These are phyloP conservation scores for Avena eriantha DNA, from an alignment of 176 grass and related monocot species.

Conservation along the genomic window DNA sequence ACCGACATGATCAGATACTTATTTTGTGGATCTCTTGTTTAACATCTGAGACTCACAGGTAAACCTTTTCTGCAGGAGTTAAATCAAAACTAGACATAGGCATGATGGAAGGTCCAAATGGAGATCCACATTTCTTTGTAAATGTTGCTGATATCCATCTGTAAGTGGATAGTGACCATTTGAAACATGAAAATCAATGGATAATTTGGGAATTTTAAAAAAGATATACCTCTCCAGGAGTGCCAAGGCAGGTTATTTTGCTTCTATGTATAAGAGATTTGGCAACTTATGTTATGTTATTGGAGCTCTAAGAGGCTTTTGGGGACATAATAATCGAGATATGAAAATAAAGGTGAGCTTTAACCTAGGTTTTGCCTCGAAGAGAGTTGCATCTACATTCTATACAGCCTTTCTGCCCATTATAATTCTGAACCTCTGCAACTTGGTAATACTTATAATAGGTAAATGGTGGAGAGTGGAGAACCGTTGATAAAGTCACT, in stretches of 20 bases:
- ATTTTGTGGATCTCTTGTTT: neutral
- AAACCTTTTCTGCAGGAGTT: constrained; percentile 56
- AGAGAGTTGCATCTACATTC: constrained; percentile 16
- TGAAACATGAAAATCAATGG: constrained; percentile 23
- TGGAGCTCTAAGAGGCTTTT: constrained; percentile 86
- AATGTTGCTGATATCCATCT: constrained; percentile 97
- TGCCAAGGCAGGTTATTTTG: constrained; percentile 95
- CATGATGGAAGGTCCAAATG: constrained; percentile 60
- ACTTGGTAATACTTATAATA: constrained; percentile 42
- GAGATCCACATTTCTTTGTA: constrained; percentile 80
- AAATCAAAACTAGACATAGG: constrained; percentile 95
- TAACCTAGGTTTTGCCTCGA: constrained; percentile 12
- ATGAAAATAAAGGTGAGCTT: constrained; percentile 86
- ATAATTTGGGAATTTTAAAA: constrained; percentile 26
- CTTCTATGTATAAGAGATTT: constrained; percentile 93
- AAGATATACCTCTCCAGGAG: constrained; percentile 62
- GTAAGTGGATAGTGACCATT: constrained; percentile 57
- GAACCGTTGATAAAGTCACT: constrained; percentile 70
- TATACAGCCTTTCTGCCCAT: constrained; percentile 35
- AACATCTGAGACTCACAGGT: constrained; percentile 37
- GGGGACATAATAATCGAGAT: constrained; percentile 71
- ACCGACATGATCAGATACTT: constrained; percentile 10
- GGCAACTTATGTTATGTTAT: constrained; percentile 94
- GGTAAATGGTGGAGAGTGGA: constrained; percentile 87
- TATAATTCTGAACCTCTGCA: constrained; percentile 9